These are phyloP conservation scores for Fraxinus angustifolia DNA, from an alignment of 305 asterid genomes.

Conservation along the genomic window DNA sequence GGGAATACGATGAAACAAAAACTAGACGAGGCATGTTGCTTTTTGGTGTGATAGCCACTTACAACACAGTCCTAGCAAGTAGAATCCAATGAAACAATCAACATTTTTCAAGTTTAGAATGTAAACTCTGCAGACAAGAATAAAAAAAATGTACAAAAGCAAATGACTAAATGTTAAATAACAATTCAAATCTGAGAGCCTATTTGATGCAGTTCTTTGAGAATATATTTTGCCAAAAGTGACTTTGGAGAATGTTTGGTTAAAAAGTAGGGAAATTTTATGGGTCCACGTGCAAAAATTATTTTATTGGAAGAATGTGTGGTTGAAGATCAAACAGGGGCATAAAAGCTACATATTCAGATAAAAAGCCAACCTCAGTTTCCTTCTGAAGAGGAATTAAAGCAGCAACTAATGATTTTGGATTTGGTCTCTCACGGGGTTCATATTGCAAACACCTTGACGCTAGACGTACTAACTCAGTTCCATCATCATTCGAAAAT, in stretches of 20 bases:
- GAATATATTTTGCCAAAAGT: not conserved
- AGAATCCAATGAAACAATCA: not conserved
- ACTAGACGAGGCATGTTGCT: not conserved
- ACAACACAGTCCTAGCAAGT: not conserved
- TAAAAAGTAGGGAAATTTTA: too few species aligned
- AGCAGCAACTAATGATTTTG: slow-evolving; percentile 74
- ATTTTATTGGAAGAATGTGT: not conserved
- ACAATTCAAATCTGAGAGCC: not conserved
- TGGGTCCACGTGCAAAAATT: not conserved
- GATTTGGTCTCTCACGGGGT: slow-evolving; percentile 94
- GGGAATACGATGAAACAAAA: not conserved
- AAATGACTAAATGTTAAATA: not conserved
- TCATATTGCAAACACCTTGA: slow-evolving; percentile 92
- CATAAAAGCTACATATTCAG: not conserved
- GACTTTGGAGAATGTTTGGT: not conserved
- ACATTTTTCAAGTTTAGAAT: not conserved
- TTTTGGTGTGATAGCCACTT: not conserved
- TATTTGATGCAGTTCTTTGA: not conserved
- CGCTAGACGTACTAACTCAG: slow-evolving; percentile 90
- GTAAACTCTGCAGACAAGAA: not conserved
- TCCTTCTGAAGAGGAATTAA: slow-evolving; percentile 93
- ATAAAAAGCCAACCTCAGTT: slow-evolving; percentile 62
- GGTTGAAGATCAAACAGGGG: not conserved
- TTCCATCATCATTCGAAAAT: slow-evolving; percentile 70
- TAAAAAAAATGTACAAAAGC: not conserved